Evolutionary conservation across 2,329 filamentous ascomycete genomes (phyloP).

Genomic region (Didymella exigua): DNA sequence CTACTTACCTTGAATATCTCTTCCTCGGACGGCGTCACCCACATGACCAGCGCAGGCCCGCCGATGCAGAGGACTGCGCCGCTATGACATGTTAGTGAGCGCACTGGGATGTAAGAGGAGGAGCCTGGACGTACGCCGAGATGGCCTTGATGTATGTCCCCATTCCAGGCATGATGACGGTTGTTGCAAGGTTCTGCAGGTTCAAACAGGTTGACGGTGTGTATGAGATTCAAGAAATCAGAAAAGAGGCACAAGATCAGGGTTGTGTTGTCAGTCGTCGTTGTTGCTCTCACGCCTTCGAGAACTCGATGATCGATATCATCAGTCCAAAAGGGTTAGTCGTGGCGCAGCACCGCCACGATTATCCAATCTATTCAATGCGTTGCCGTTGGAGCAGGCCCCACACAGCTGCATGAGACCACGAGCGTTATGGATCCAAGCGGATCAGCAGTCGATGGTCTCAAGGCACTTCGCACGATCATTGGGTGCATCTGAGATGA

Average conservation of each 20-base stretch:
- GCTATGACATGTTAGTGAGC: constrained; percentile 55
- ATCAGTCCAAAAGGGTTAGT: constrained; percentile 13
- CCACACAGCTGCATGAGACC: constrained; percentile 16
- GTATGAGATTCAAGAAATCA: neutral
- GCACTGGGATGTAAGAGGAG: constrained; percentile 7
- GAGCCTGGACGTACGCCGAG: constrained; percentile 34
- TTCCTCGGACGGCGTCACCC: constrained; percentile 82
- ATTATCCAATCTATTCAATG: constrained; percentile 14
- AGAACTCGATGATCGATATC: constrained; percentile 16
- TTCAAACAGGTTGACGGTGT: neutral
- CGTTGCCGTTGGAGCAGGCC: constrained; percentile 6
- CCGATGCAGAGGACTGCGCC: constrained; percentile 75
- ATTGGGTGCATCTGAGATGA: constrained; percentile 19
- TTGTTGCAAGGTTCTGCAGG: neutral
- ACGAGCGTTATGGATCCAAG: constrained; percentile 18
- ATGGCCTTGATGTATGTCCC: constrained; percentile 44
- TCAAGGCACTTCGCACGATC: constrained; percentile 9
- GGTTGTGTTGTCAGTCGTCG: constrained; percentile 6
- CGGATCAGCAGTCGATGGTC: constrained; percentile 17
- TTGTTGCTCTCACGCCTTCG: constrained; percentile 8
- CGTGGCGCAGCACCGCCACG: constrained; percentile 6
- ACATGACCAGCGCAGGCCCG: constrained; percentile 82
- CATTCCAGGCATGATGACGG: constrained; percentile 34
- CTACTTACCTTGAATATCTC: constrained; percentile 73
- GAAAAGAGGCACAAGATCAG: neutral